Base-by-base conservation (phyloP, 495 filamentous ascomycete species). In the Coniosporium apollinis region DNA sequence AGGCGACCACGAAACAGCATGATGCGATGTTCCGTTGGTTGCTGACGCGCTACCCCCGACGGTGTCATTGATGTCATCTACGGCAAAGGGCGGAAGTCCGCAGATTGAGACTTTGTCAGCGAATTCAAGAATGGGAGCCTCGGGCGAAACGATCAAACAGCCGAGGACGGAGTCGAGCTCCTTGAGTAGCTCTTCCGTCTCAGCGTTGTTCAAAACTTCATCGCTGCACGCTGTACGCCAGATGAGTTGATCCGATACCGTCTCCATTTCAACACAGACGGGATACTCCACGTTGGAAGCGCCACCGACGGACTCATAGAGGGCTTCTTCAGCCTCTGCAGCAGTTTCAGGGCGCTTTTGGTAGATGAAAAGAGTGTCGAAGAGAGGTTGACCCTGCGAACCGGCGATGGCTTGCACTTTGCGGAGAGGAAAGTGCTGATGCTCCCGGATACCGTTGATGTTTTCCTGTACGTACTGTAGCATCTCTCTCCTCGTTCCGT, bases 191-290 rank as follows among this genome's bases (percentile, higher is more conserved):
- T 42, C 41, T 4, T 56, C 22, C 0, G 62, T 55, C 16, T 65
- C 64, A 0, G 50, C 29, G 9, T 47, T 39, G 28, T 64, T 57
- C 9, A 76, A 44, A 19, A 67, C 62, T 10, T 50, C 51, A 4
- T 62, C 65, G 39, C 78, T 71, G 41, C 76, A 77, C 6, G 80
- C 82, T n/a, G 67, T 62, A 14, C 75, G 70, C 68, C 79, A 83
- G 3, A 74, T 37, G 0, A 87, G 40, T 1, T 52, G 44, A 17
- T 62, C 50, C 9, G 54, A 68, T 3, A 60, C 50, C 14, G 66
- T 52, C 42, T 87, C 82, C 61, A 85, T 70, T 54, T 91, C 82
- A 2, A 79, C 66, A 41, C 78, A 83, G n/a, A 86, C 52, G 0
- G 78, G 78, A 46, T 82, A 87, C 38, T 86, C 81, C 14, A 82